Evolutionary conservation across 139 green algal genomes (phyloP).

Genomic region (Axilococcus clingmanii): DNA sequence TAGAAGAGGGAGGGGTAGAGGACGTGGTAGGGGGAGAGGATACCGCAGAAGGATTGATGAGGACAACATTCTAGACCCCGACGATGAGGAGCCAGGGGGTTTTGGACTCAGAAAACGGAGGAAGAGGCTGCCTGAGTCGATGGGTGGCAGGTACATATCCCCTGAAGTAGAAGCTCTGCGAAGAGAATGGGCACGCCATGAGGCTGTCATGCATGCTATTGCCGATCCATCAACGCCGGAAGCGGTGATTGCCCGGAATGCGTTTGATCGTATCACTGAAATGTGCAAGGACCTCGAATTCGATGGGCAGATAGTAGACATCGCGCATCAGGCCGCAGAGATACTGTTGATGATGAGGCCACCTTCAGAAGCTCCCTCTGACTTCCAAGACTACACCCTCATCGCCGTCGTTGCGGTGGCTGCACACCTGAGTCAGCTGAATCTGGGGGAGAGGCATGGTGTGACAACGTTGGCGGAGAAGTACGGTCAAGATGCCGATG

Average conservation of each 20-base stretch:
- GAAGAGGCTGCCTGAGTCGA: constrained; percentile 10
- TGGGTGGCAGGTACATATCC: constrained; percentile 12
- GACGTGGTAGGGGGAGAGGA: constrained; percentile 1
- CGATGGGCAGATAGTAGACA: constrained; percentile 30
- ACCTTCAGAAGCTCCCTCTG: constrained; percentile 47
- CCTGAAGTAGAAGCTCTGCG: no score
- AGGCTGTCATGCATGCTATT: constrained; percentile 47
- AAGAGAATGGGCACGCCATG: constrained; percentile 54
- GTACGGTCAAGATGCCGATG: constrained; percentile 46
- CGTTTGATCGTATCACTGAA: constrained; percentile 42
- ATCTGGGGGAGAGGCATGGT: constrained; percentile 49
- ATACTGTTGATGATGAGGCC: constrained; percentile 73
- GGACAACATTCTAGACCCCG: constrained; percentile 5
- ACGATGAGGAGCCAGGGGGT: background rate
- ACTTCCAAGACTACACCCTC: constrained; percentile 82
- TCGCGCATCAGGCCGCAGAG: constrained; percentile 61
- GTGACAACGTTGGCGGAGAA: constrained; percentile 44
- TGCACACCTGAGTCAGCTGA: constrained; percentile 51
- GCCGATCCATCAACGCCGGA: constrained; percentile 40
- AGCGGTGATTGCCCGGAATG: constrained; percentile 45
- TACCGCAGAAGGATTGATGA: constrained; percentile 9
- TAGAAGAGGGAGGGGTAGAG: constrained; percentile 7
- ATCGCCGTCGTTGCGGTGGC: constrained; percentile 64
- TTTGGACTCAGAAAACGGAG: constrained; percentile 4
- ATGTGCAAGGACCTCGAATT: constrained; percentile 37